A percentile compares a stretch with the other conserved stretches of the same genome.
These are phyloP conservation scores for Fraxinus ornus DNA, from an alignment of 305 asterid species.

Conservation along the genomic window DNA sequence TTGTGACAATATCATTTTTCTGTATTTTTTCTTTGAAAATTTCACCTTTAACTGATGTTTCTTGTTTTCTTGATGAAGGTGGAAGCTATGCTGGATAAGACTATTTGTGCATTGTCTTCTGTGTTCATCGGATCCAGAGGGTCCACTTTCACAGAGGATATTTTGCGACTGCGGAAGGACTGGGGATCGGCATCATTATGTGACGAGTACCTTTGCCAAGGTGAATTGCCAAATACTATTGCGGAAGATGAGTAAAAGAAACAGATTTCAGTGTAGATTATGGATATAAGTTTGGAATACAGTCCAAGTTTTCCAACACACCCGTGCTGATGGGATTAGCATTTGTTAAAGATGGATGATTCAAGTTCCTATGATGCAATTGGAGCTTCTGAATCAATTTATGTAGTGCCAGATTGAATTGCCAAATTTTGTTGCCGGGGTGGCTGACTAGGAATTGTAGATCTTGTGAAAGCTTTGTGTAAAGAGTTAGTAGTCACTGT, in stretches of 20 bases:
- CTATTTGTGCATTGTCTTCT: slow-evolving; percentile 49
- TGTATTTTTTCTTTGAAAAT: background rate
- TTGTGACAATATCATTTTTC: background rate
- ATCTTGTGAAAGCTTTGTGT: background rate
- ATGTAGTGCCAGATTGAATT: background rate
- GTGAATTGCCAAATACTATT: slow-evolving; percentile 46
- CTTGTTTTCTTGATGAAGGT: slow-evolving; percentile 30
- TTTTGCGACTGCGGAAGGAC: slow-evolving; percentile 46
- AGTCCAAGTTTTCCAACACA: background rate
- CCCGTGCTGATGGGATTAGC: background rate
- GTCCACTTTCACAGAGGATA: slow-evolving; percentile 57
- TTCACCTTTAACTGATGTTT: background rate
- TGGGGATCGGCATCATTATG: slow-evolving; percentile 51
- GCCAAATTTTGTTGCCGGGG: background rate
- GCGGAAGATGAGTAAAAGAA: slow-evolving; percentile 39
- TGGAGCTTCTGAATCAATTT: background rate
- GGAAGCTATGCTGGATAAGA: slow-evolving; percentile 61
- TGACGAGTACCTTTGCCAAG: slow-evolving; percentile 50
- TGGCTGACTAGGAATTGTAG: background rate
- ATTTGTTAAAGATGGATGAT: background rate
- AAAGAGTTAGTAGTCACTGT: background rate
- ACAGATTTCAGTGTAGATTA: background rate
- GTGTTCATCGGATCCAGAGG: slow-evolving; percentile 50
- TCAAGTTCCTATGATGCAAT: background rate
- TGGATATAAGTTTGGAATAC: background rate